Evolutionary conservation across 805 yeast species (phyloP), one percentile per base, ranked within the genome.

Genomic region (Saturnispora bothae): DNA sequence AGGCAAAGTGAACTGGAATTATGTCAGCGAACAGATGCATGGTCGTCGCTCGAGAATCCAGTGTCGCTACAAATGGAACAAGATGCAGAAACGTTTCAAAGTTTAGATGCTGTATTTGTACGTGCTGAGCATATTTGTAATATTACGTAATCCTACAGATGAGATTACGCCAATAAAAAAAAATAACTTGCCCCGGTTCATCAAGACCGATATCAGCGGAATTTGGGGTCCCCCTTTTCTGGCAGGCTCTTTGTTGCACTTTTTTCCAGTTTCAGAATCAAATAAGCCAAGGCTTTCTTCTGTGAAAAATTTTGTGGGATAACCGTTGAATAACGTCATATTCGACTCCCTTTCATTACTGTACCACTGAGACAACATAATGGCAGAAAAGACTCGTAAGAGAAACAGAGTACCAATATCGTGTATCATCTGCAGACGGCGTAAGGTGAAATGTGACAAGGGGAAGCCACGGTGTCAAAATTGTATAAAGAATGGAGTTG

Each of bases 1-100:
- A 5, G 48, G 47, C 2, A 58, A 58, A 4, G 43, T 43, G 13
- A 89, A 89, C 56, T 89, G 97, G 96, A 88, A 96, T 0, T 64
- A 76, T 4, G 94, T 89, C 3, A 78, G 89, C 51, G 97, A 89
- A 54, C 65, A 72, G 35, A 85, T 89, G 94, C 78, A 83, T 25
- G 96, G 96, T 3, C 66, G 75, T 2, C 70, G 97, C 44, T 82
- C 95, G 1, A 69, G 97, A 48, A 88, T 89, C 46, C 97, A 89
- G 60, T 88, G 96, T 56, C 73, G 97, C 42, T 89, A 89, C 60
- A 89, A 89, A 56, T 89, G 96, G 96, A 81, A 81, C 53, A 89
- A 88, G 59, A 52, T 86, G 5, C 59, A 77, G 38, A 78, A 75
- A 50, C 65, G 81, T 42, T 80, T 78, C 44, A 70, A 73, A 1